Percentiles rank a stretch among this genome's conserved stretches.
Conservation (phyloP, 1,284 basidiomycete species). For the Leccinum solheimii region DNA sequence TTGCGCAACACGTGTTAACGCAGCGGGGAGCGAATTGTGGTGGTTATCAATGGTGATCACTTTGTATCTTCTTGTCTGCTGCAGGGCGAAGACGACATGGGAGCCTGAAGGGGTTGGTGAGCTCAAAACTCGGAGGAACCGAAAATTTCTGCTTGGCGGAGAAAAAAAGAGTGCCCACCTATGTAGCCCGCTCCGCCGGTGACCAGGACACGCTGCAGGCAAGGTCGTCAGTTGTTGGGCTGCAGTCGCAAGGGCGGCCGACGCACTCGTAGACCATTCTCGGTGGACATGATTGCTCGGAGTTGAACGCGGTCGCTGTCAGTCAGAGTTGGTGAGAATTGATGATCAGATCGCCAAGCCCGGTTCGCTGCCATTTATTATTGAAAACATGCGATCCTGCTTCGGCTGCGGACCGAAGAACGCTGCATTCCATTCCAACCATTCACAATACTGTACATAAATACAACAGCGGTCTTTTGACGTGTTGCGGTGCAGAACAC, state of each 20-base stretch:
- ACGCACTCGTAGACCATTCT: constrained; percentile 35
- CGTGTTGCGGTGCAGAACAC: too few relatives aligned
- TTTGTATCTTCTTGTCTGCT: constrained; percentile 86
- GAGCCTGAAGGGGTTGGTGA: constrained; percentile 57
- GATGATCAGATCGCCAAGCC: constrained; percentile 8
- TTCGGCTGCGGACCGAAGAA: not conserved
- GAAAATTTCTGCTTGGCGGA: constrained; percentile 2
- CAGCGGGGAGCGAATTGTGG: constrained; percentile 84
- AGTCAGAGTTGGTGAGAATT: constrained; percentile 6
- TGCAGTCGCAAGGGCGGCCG: constrained; percentile 10
- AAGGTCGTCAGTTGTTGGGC: constrained; percentile 13
- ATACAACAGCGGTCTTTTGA: too few relatives aligned
- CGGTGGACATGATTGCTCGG: constrained; percentile 30
- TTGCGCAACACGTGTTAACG: constrained; percentile 73
- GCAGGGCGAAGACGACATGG: constrained; percentile 85
- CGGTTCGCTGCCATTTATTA: constrained; percentile 10
- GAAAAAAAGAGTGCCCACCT: constrained; percentile 43
- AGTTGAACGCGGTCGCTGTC: not conserved
- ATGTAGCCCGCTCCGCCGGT: constrained; percentile 87
- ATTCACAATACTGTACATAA: not conserved
- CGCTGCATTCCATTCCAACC: not conserved
- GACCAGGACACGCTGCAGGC: constrained; percentile 67
- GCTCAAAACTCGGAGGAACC: not conserved
- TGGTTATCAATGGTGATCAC: constrained; percentile 93
- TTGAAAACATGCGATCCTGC: constrained; percentile 21